Base-by-base conservation (phyloP, 2,329 filamentous ascomycete species). In the Dothistroma pini region DNA sequence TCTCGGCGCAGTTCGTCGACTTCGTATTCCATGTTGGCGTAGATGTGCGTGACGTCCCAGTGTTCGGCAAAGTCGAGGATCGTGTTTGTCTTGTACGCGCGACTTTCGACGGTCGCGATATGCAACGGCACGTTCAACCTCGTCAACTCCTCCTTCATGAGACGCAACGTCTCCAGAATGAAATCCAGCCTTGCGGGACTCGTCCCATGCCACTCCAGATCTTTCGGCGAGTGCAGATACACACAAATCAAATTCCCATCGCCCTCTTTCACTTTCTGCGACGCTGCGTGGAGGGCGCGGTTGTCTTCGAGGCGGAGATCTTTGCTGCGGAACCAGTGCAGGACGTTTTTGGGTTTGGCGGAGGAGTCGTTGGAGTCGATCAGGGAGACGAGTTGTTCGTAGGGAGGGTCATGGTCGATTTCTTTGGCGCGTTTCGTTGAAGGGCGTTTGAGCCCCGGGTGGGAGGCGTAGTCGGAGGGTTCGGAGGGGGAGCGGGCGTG, bases 1-100 rank as follows among this genome's bases (percentile, higher is more conserved):
- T 82, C 81, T 1, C 80, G 72, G 38, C 92, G 81, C 59, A 96
- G 76, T 75, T 96, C 93, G 71, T 97, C 93, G 0, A 96, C 90
- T 74, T 96, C 93, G 69, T 96, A 96, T 72, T 96, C 92, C 62
- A 92, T 85, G 56, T 83, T 81, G 16, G 77, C 78, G 63, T 76
- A 82, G 1, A 82, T 72, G 54, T 83, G 79, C 1, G 76, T 79
- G 12, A 81, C 68, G 22, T 76, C 70, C 48, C 80, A 74, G 10
- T 79, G 72, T 50, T 77, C 75, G 34, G 80, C 68, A 62, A 81
- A 81, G 0, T 78, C 67, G 21, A 77, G 61, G 6, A 80, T 73
- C 0, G 71, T 75, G 2, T 75, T 70, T 0, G 78, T 75, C 56
- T 80, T 79, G 21, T 78, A 72, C 29, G 73, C 72, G 2, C 80